Evolutionary conservation across 1,284 basidiomycete genomes (phyloP), one percentile per base, ranked within the genome.

Genomic region (Papiliotrema terrestris): DNA sequence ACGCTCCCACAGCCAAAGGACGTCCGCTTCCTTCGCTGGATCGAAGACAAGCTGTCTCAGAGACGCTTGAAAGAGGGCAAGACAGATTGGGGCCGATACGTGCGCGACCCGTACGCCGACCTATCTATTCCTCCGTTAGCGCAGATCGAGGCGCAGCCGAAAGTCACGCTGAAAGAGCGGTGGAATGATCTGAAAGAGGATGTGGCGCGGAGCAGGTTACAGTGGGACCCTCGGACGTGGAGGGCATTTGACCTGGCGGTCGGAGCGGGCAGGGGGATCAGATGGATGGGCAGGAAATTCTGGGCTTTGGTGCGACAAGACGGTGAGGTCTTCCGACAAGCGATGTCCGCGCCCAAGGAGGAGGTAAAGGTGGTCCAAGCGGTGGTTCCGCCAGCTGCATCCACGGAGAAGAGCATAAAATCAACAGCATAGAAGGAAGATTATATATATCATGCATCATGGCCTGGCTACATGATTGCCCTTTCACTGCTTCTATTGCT

Each of bases 1-100:
- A 45, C 52, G 1, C 62, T 77, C 9, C 73, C 72, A 17, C 58
- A 72, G 45, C 67, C 68, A 0, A 56, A 57, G 25, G 77, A 78
- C 53, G 66, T 73, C 17, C 58, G 69, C 3, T 5, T 68, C 8
- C 54, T 78, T 11, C 69, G 77, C 36, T 66, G 60, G 56, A 19
- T 78, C 17, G 78, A 79, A 59, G 51, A 65, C 11, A 58, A 51
- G 44, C 63, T 70, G 41, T 50, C 67, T 26, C 50, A 58, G 9
- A 43, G 56, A 1, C 45, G 47, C 17, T 44, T 66, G 26, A 56
- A 57, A 25, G 38, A 51, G 36, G 54, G 55, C 13, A 38, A 44
- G 23, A 46, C 49, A 11, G 50, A 59, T 39, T 69, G 58, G 59
- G 56, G 46, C 17, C 38, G 59, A 17, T 71, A 64, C 51, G 49